phyloP scores from a whole-genome alignment of 108 stramenopile species.

The Stephanodiscus triporus region DNA sequence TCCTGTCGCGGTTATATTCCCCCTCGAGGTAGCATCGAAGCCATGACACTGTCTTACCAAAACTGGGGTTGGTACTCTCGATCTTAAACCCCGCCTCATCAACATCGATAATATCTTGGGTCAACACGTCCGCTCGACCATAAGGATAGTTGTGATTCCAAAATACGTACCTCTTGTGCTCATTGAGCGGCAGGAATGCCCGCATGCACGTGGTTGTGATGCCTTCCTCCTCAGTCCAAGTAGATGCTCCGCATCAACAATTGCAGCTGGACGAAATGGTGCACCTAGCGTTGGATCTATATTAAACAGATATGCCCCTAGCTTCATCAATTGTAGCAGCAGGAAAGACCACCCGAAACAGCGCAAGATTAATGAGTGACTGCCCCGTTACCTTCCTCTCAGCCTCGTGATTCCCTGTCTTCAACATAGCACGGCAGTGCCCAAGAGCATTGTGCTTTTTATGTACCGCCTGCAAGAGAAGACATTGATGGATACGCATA shows the following conservation, averaged over 20 bases:
- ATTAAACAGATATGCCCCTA: constrained; percentile 7
- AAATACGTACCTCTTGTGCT: background rate
- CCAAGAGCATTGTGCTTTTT: background rate
- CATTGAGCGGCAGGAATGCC: constrained; percentile 1
- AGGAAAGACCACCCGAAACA: background rate
- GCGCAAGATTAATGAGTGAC: background rate
- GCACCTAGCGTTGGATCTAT: constrained; percentile 16
- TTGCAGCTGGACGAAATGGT: too few relatives aligned
- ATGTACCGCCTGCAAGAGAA: background rate
- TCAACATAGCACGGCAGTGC: background rate
- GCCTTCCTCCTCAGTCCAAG: too few relatives aligned
- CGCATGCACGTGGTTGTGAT: background rate
- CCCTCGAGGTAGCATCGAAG: background rate
- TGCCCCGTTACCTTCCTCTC: constrained; percentile 1
- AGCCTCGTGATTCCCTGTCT: constrained; percentile 20
- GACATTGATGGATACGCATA: background rate
- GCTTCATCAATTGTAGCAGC: constrained; percentile 8
- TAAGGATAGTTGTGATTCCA: constrained; percentile 4
- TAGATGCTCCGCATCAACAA: too few relatives aligned
- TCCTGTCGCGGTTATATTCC: too few relatives aligned
- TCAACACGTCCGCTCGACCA: background rate
- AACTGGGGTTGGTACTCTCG: constrained; percentile 3
- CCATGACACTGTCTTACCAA: constrained; percentile 6
- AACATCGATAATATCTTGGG: constrained; percentile 17
- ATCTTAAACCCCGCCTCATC: too few relatives aligned